Percentiles rank a stretch among this genome's conserved stretches.
Evolutionary conservation across 2,329 filamentous ascomycete species (phyloP).

Genomic region (Microdochium paspali): DNA sequence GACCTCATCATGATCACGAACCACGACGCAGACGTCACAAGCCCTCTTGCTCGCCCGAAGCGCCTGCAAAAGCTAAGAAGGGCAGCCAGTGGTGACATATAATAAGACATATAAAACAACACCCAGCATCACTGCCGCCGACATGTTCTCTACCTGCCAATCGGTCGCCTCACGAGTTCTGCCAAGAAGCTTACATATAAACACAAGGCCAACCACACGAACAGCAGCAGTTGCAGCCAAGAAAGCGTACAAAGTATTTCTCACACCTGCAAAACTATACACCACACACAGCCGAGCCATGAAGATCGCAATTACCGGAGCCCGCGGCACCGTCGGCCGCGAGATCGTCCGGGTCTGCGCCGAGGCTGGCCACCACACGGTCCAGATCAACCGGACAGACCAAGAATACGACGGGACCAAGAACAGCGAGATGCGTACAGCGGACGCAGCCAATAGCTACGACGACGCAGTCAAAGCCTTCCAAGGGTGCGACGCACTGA

Average conservation of each 20-base stretch:
- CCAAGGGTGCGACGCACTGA: conserved; percentile 23
- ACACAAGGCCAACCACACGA: neutral
- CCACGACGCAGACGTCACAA: neutral
- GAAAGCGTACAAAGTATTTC: too few relatives aligned
- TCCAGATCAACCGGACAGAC: conserved; percentile 22
- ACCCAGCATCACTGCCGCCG: neutral
- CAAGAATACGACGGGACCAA: conserved; percentile 17
- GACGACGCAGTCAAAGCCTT: conserved; percentile 19
- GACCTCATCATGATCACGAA: neutral
- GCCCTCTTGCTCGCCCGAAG: neutral
- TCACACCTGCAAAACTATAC: too few relatives aligned
- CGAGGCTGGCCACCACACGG: conserved; percentile 19
- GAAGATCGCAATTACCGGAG: conserved; percentile 31
- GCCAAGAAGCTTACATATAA: neutral
- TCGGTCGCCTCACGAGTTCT: too few relatives aligned
- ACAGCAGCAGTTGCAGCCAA: neutral
- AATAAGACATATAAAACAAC: neutral
- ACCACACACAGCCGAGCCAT: conserved; percentile 5
- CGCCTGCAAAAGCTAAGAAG: neutral
- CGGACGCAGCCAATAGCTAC: conserved; percentile 21
- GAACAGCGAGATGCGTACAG: conserved; percentile 22
- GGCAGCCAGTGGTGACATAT: neutral
- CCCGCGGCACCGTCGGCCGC: conserved; percentile 20
- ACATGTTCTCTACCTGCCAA: too few relatives aligned
- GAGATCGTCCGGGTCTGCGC: conserved; percentile 19